Base-by-base conservation (phyloP, 257 asterid genomes). In the Solanum raphanifolium region DNA sequence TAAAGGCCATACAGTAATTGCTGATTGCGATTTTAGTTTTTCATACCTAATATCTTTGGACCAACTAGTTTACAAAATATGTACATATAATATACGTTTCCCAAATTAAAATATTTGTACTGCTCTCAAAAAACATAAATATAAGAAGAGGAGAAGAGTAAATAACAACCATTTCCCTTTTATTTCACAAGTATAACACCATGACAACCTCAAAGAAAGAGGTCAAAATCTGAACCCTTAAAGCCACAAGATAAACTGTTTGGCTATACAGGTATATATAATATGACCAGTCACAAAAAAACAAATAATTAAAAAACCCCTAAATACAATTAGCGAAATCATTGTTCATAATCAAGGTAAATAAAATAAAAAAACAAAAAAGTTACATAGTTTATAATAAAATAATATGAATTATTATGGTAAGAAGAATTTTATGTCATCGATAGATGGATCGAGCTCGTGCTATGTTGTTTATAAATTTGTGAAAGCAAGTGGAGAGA, bases 321-420 rank as follows among this genome's bases (percentile, higher is more conserved):
- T 93, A 92, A 92, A 88, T 94, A 92, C 97, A 94, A 90, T 92
- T 94, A 93, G 90, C 84, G 85, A 92, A 91, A 89, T 90, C 88
- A 90, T 91, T 88, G 90, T 66, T 68, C 90, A 83, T 38, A 83
- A 89, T 91, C 38, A 85, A 48, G 74, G 87, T 66, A 31, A 87
- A 78, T 62, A 58, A 52, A 52, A 48, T 16, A 73, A 69, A 31
- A 88, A 72, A 85, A 48, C 60, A 48, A 48, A 84, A 73, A 85
- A 65, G 87, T 82, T 62, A 88, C 89, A 90, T 87, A 87, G 41
- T 88, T 52, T 74, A 74, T 74, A 41, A 79, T 69, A 62, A 85
- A 31, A 71, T 85, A 46, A 82, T 82, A 82, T 82, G 39, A 66
- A 82, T 82, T 82, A 82, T 82, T 82, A 35, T 10, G 83, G 83